Conservation (phyloP, 2,329 filamentous ascomycete species). For the Neurospora sp. region DNA sequence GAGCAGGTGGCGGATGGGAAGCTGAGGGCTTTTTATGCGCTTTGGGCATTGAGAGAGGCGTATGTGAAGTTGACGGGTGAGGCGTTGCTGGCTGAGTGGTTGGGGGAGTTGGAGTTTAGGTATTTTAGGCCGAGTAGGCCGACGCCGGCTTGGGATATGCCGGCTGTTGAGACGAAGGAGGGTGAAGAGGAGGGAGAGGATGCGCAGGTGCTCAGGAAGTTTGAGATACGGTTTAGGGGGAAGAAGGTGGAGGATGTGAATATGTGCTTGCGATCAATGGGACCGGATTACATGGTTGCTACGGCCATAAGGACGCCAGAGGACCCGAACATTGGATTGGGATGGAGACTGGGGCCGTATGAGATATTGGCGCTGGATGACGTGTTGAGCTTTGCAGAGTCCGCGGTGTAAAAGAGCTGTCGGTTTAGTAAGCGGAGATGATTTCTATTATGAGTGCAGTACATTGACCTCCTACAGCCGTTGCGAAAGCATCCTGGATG, state of each 20-base stretch:
- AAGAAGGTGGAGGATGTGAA: conserved; percentile 30
- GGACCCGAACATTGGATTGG: conserved; percentile 27
- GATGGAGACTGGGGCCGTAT: conserved; percentile 31
- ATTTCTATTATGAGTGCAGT: too few species aligned
- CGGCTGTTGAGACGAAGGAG: conserved; percentile 8
- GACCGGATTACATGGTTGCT: conserved; percentile 43
- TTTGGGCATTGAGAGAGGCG: conserved; percentile 71
- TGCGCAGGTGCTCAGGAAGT: conserved; percentile 24
- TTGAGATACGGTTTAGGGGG: conserved; percentile 31
- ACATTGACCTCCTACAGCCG: too few species aligned
- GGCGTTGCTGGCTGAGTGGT: conserved; percentile 63
- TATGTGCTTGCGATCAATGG: conserved; percentile 33
- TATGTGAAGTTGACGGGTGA: conserved; percentile 79
- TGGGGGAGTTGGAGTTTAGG: conserved; percentile 59
- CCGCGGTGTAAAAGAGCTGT: conserved; percentile 5
- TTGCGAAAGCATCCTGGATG: too few species aligned
- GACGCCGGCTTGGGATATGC: conserved; percentile 13
- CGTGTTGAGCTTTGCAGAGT: conserved; percentile 35
- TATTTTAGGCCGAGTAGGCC: conserved; percentile 46
- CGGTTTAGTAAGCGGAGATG: not conserved
- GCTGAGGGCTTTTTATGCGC: conserved; percentile 62
- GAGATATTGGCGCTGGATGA: conserved; percentile 33
- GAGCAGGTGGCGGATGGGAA: conserved; percentile 45
- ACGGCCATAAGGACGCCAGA: conserved; percentile 36
- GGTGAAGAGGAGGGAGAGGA: conserved; percentile 11